Evolutionary conservation across 2,329 filamentous ascomycete species (phyloP).

Genomic region (Ambrosiella xylebori): DNA sequence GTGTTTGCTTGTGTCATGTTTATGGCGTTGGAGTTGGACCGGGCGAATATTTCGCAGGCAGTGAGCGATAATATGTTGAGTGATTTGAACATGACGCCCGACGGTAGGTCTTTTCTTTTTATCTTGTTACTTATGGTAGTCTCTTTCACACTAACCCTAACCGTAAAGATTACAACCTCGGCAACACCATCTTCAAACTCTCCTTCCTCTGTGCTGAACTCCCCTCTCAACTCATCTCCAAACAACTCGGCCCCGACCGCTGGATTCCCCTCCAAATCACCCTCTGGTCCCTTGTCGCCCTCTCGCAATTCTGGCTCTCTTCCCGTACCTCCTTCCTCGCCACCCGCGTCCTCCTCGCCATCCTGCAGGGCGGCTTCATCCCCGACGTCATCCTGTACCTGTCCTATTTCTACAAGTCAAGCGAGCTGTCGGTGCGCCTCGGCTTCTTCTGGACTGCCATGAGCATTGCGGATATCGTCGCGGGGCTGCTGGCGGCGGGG

Average conservation of each 20-base stretch:
- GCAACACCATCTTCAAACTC: conserved; percentile 20
- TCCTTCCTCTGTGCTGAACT: conserved; percentile 24
- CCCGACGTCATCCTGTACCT: conserved; percentile 26
- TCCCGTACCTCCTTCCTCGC: conserved; percentile 24
- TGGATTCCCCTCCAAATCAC: conserved; percentile 44
- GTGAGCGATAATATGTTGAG: conserved; percentile 30
- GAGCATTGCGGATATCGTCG: conserved; percentile 24
- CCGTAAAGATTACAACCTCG: conserved; percentile 20
- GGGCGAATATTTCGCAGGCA: conserved; percentile 30
- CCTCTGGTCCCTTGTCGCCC: conserved; percentile 36
- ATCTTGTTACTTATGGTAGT: background rate
- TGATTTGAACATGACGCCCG: conserved; percentile 26
- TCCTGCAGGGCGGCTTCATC: conserved; percentile 31
- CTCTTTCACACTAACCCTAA: background rate
- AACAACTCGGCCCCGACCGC: conserved; percentile 39
- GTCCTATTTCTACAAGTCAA: conserved; percentile 28
- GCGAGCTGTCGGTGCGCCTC: conserved; percentile 24
- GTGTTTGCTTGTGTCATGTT: conserved; percentile 28
- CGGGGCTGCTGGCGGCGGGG: conserved; percentile 23
- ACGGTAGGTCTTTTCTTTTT: conserved; percentile 17
- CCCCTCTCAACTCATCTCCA: conserved; percentile 41
- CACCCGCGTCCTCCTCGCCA: conserved; percentile 23
- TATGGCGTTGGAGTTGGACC: conserved; percentile 29
- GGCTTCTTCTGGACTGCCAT: conserved; percentile 27
- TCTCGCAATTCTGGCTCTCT: conserved; percentile 27